phyloP scores from a whole-genome alignment of 371 early-diverging fungal species.

The Cokeromyces recurvatus region DNA sequence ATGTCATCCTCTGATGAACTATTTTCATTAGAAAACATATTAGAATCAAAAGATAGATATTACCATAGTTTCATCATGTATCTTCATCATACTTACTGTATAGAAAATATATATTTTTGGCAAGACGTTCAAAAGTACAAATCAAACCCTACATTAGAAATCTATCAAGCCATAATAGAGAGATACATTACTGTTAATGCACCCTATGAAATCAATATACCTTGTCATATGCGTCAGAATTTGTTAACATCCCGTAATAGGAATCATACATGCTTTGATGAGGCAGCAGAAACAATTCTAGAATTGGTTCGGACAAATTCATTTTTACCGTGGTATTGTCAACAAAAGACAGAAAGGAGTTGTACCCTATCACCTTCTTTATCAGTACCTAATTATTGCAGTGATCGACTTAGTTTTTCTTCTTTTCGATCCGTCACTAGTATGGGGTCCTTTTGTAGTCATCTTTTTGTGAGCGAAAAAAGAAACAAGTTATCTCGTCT shows the following conservation, averaged over 20 bases:
- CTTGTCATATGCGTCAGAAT: constrained; percentile 37
- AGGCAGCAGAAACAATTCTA: constrained; percentile 26
- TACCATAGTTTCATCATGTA: constrained; percentile 20
- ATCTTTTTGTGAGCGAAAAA: too few relatives aligned
- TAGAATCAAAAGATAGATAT: too few relatives aligned
- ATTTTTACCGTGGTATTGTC: constrained; percentile 14
- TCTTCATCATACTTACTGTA: constrained; percentile 28
- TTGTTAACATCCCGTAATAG: constrained; percentile 9
- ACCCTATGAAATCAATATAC: constrained; percentile 42
- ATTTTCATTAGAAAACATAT: too few relatives aligned
- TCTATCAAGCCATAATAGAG: constrained; percentile 23
- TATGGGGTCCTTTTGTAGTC: too few relatives aligned
- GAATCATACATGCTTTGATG: constrained; percentile 15
- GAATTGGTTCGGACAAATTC: constrained; percentile 33
- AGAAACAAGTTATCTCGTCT: too few relatives aligned
- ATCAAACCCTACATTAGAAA: neutral
- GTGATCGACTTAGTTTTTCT: constrained; percentile 9
- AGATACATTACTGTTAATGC: constrained; percentile 28
- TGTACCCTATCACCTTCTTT: constrained; percentile 4
- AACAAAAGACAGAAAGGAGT: too few relatives aligned
- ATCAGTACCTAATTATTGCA: constrained; percentile 7
- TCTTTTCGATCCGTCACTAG: constrained; percentile 2
- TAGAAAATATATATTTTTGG: constrained; percentile 39
- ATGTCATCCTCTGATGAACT: too few relatives aligned
- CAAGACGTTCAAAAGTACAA: constrained; percentile 31